Conservation (phyloP, 1,284 basidiomycete species). For the Xerocomus amazonicus region DNA sequence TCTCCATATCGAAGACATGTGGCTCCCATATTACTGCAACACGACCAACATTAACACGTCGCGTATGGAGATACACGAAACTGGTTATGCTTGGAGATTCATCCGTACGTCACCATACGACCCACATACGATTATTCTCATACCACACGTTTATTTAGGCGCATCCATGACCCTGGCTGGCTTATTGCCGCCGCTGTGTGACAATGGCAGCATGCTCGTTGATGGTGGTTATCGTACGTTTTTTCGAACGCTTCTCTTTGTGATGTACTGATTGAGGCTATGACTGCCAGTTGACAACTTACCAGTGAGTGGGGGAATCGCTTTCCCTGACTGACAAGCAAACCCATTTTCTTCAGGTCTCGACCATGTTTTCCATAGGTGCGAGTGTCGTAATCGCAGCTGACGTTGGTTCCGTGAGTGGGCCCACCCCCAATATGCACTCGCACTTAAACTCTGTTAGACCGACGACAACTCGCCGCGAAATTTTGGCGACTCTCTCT, state of each 20-base stretch:
- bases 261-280: slow-evolving; percentile 5
- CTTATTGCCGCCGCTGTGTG: slow-evolving; percentile 90
- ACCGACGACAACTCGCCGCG: slow-evolving; percentile 94
- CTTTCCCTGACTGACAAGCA: neutral
- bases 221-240: slow-evolving; percentile 87
- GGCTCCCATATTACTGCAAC: slow-evolving; percentile 98
- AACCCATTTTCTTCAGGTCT: slow-evolving; percentile 51
- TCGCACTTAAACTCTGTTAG: slow-evolving; percentile 31
- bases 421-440: neutral
- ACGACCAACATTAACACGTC: slow-evolving; percentile 99
- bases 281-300: slow-evolving; percentile 77
- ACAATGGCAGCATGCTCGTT: slow-evolving; percentile 92
- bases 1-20: slow-evolving; percentile 97
- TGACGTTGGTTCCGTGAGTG: slow-evolving; percentile 86
- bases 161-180: slow-evolving; percentile 98
- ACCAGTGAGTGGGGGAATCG: slow-evolving; percentile 50
- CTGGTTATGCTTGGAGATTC: slow-evolving; percentile 91
- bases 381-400: slow-evolving; percentile 91
- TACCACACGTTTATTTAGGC: slow-evolving; percentile 41
- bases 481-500: slow-evolving; percentile 92
- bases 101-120: slow-evolving; percentile 54
- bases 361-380: slow-evolving; percentile 90
- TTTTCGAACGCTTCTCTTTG: neutral
- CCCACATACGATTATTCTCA: neutral
- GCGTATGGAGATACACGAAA: slow-evolving; percentile 95